A percentile compares a stretch with the other conserved stretches of the same genome.
Conservation (phyloP, 441 rosid genomes). For the Cnidoscolus chayamansa region DNA sequence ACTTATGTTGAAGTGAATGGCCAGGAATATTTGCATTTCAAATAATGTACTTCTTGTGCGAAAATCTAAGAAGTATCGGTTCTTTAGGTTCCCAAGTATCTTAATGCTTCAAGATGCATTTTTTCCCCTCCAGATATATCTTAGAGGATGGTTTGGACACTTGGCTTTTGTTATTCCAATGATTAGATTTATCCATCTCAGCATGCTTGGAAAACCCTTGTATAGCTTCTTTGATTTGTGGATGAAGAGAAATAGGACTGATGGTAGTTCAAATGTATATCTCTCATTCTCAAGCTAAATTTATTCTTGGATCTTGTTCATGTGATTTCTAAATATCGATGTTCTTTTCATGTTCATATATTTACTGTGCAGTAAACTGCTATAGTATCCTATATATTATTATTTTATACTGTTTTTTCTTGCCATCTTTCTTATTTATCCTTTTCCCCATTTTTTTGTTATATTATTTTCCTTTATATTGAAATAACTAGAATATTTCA, state of each 20-base stretch:
- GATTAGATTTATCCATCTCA: neutral
- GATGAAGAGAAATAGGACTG: no score
- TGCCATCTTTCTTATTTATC: no score
- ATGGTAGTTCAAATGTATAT: no score
- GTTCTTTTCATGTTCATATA: no score
- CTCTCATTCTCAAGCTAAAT: no score
- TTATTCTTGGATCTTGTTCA: no score
- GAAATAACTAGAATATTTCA: neutral
- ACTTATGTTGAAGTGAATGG: neutral
- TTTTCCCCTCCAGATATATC: neutral
- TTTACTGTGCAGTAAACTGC: no score
- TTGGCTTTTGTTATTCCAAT: neutral
- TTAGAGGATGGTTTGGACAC: neutral
- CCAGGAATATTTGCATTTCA: neutral
- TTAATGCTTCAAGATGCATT: neutral
- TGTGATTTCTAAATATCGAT: no score
- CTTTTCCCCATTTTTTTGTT: no score
- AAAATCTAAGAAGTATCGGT: conserved; percentile 8
- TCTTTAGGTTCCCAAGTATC: neutral
- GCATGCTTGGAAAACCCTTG: neutral
- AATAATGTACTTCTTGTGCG: neutral
- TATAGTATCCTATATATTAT: no score
- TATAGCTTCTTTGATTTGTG: no score
- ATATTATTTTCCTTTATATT: neutral
- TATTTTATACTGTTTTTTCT: no score